Percentiles rank a stretch among this genome's conserved stretches.
Conservation (phyloP, 768 basidiomycete species). For the Suillus weaverae region DNA sequence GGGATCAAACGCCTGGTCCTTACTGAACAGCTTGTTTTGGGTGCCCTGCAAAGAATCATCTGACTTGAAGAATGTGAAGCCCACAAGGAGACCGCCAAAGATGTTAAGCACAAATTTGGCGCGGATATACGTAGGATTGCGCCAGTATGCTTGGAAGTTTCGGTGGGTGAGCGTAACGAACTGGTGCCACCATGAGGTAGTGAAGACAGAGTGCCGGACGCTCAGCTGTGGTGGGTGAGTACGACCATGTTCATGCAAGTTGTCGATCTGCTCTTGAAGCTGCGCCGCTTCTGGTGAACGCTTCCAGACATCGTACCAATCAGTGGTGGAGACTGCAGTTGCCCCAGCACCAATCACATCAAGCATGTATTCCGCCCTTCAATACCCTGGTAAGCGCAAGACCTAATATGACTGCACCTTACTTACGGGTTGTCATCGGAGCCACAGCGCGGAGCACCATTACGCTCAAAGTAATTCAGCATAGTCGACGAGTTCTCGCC, state of each 20-base stretch:
- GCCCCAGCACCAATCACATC: conserved; percentile 79
- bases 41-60: conserved; percentile 56
- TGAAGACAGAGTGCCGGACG: conserved; percentile 44
- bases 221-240: conserved; percentile 37
- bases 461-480: conserved; percentile 73
- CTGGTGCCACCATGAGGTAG: conserved; percentile 55
- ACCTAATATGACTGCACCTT: conserved; percentile 33
- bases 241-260: conserved; percentile 50
- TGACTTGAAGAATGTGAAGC: conserved; percentile 62
- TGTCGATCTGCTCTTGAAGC: conserved; percentile 40
- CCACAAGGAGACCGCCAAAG: conserved; percentile 55
- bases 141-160: conserved; percentile 48
- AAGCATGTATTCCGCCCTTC: conserved; percentile 64
- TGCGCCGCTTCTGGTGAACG: conserved; percentile 44
- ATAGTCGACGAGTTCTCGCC: conserved; percentile 61
- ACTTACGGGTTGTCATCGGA: conserved; percentile 64
- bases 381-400: conserved; percentile 41
- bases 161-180: conserved; percentile 43
- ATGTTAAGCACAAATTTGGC: conserved; percentile 59
- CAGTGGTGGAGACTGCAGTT: conserved; percentile 49
- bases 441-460: conserved; percentile 62
- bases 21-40: conserved; percentile 68
- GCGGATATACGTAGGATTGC: conserved; percentile 58
- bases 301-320: conserved; percentile 68
- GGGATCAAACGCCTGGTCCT: no score